Evolutionary conservation across 2,329 filamentous ascomycete genomes (phyloP), one percentile per base, ranked within the genome.

Genomic region (Penicillium aurantiogriseum): DNA sequence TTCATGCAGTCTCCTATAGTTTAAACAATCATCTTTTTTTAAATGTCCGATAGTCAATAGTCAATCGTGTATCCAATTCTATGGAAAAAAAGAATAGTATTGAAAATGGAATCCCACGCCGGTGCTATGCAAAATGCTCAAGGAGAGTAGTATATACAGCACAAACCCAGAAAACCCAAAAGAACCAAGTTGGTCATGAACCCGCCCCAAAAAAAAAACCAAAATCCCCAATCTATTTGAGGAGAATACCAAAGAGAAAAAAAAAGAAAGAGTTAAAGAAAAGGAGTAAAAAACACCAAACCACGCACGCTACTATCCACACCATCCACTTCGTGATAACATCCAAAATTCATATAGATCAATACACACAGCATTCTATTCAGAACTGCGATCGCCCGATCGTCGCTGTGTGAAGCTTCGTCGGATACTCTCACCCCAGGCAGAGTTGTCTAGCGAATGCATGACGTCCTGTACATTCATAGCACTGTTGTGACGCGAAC

Each of bases 381-480:
- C 59, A 31, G 51, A 53, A 21, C 57, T 57, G 54, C 59, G 56
- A 48, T 66, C 55, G 44, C 69, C 68, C 39, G 77, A 74, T 61
- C 84, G 79, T 67, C 80, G 81, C 68, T 80, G 83, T 52, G 92
- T 96, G 66, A 94, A 91, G 77, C 91, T 96, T 61, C 91, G 84
- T 62, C 92, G 83, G 63, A 97, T 92, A 79, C 90, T 96, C 76
- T 96, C 91, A 51, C 93, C 90, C 93, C 93, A 97, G 17, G 90
- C 88, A 19, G 91, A 94, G 69, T 93, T 90, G 68, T 94, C 91
- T 54, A 97, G 82, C 70, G 94, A 89, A 64, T 92, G 87, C 73
- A 92, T 85, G 64, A 95, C 89, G 67, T 92, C 88, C 47, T 87
- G 84, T 49, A 88, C 87, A 68, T 86, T 91, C 56, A 92, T 87